Base-by-base conservation (phyloP, 2,329 filamentous ascomycete species). In the Pestalotiopsis sp. region DNA sequence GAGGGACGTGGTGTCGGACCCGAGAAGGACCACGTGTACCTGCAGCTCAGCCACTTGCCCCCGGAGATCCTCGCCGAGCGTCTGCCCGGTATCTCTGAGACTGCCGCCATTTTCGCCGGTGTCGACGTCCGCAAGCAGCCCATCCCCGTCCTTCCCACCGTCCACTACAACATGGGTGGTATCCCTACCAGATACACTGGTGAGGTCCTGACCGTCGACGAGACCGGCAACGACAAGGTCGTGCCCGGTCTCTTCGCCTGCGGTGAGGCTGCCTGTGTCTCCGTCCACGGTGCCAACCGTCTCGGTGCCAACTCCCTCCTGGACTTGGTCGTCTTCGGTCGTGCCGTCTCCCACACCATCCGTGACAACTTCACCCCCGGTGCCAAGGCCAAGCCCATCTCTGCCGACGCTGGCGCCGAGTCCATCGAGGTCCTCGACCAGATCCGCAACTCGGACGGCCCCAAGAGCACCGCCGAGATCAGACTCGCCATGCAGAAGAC, bases 131-230 rank as follows among this genome's bases (percentile, higher is more conserved):
- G 91, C 78, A 98, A 97, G 86, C 93, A 98, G 84, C 95, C 95
- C 72, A 98, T 98, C 75, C 95, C 95, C 70, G 95, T 98, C 73
- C 87, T 98, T 71, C 95, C 95, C 68, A 98, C 95, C 58, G 95
- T 98, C 73, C 94, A 99, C 87, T 99, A 99, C 89, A 98, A 98
- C 88, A 99, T 98, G 96, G 95, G 95, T 82, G 95, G 96, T 88
- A 98, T 99, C 75, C 95, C 95, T 65, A 98, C 96, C 73, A 94
- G 93, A 78, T 98, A 97, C 88, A 98, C 94, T 70, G 95, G 96
- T 81, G 94, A 99, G 84, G 96, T 98, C 70, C 83, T 99, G 74
- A 97, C 94, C 20, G 85, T 97, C 65, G 94, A 98, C 75, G 91
- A 92, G 78, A 81, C 89, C 70, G 96, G 96, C 73, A 89, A 97